Base-by-base conservation (phyloP, 225 moss, liverwort and hornwort species). In the Asterella californica region DNA sequence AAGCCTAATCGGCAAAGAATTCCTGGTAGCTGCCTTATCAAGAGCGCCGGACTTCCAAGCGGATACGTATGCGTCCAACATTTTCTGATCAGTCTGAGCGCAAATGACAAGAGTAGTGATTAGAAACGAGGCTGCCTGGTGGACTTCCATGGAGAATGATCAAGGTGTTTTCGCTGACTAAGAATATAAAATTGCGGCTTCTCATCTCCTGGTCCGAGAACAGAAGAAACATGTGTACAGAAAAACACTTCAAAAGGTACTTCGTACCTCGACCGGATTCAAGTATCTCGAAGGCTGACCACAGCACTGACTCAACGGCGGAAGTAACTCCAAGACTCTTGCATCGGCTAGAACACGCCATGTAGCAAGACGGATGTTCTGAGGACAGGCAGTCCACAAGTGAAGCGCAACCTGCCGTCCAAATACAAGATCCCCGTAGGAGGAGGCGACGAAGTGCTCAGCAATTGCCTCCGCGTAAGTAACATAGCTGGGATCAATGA, bases 1-100 rank as follows among this genome's bases (percentile, higher is more conserved):
- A 29, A 95, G 33, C 7, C 87, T 83, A 78, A 90, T 95, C 0
- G 95, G 79, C 48, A 95, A 77, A 47, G 92, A 88, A 32, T 85
- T 69, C 74, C 88, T 83, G 10, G 84, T 87, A 1, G 84, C 89
- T 81, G 90, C 90, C 73, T 82, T 85, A 38, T 90, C 90, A 0
- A 95, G 87, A 67, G 88, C 86, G 78, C 93, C 99, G 27, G 91
- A 90, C 48, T 89, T 83, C 99, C 99, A 99, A 70, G 90, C 86
- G 67, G 90, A 80, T 38, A 88, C 84, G 76, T 89, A 94, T 0
- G 79, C 88, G 53, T 85, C 90, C 30, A 99, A 76, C 70, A 99
- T 88, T 82, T 93, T 87, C 82, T 81, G 84, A 55, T 91, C 90
- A 61, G 54, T 88, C 97, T 97, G 94, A 45, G 36, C 15, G 45